Base-by-base conservation (phyloP, 169 alveolate genomes). In the Plasmodium inui region DNA sequence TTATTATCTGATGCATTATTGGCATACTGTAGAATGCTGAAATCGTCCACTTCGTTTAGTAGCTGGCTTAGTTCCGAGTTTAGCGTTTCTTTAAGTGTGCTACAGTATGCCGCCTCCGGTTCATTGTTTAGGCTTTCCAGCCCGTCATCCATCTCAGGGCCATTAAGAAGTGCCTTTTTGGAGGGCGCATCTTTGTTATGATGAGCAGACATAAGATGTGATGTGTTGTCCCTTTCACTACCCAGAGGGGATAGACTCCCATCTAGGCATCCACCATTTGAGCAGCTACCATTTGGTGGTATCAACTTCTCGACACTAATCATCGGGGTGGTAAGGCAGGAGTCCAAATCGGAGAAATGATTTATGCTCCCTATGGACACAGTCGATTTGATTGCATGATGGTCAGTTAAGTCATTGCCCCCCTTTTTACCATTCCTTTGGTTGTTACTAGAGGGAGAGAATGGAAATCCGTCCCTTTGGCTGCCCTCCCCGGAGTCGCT, bases 31-130 rank as follows among this genome's bases (percentile, higher is more conserved):
- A 92, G 79, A 41, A 92, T 80, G 14, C 71, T 70, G 19, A 84
- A 88, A 34, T 93, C 95, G 3, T 71, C 92, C 7, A 95, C 86
- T 41, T 92, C 95, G 32, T 92, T 85, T 12, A 80, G n/a, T 2
- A 72, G 30, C 70, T 81, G 82, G 28, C 61, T 94, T 67, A 94
- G 53, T 41, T 82, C 93, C 5, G 44, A 53, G 67, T 10, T 71
- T 0, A 84, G 55, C 3, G 85, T 80, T 72, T 93, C 89, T 53
- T 83, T 93, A 32, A 80, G 74, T n/a, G 91, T 67, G 46, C 55
- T 76, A 32, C 46, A n/a, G 85, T 73, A 82, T 1, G 32, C 5
- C 26, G 92, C 17, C 34, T 32, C 81, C 14, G 4, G 70, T 41
- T 28, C 84, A 32, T 17, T 28, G 78, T 76, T 74, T 50, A 22